Percentiles rank a stretch among this genome's conserved stretches.
Evolutionary conservation across 2,329 filamentous ascomycete species (phyloP).

Genomic region (Fusarium begoniae): DNA sequence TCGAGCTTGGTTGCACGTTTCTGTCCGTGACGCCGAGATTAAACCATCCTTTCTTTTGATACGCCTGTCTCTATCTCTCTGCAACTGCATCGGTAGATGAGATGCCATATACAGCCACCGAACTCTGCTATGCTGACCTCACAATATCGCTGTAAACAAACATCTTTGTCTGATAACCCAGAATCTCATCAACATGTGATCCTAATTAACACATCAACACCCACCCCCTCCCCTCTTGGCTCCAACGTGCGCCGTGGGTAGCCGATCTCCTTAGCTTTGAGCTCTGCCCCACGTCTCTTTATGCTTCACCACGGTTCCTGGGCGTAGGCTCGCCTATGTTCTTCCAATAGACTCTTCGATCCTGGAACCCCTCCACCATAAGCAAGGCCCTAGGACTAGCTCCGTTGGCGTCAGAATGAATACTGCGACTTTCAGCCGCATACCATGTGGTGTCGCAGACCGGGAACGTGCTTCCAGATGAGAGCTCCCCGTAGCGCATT

Average conservation of each 20-base stretch:
- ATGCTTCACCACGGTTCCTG: conserved; percentile 23
- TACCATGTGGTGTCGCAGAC: conserved; percentile 26
- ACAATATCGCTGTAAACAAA: conserved; percentile 20
- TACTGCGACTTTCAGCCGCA: conserved; percentile 30
- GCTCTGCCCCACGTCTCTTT: conserved; percentile 13
- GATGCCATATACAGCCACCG: conserved; percentile 12
- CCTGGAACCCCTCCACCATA: not conserved
- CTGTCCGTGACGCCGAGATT: conserved; percentile 12
- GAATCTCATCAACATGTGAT: conserved; percentile 27
- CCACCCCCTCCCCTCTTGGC: not conserved
- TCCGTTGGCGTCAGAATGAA: not conserved
- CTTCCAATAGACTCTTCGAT: conserved; percentile 25
- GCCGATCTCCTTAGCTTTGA: conserved; percentile 31
- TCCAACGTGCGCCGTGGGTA: conserved; percentile 36
- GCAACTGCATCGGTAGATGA: not conserved
- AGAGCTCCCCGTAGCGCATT: conserved; percentile 13
- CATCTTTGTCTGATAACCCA: conserved; percentile 23
- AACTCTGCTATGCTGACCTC: conserved; percentile 11
- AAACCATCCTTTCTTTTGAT: conserved; percentile 28
- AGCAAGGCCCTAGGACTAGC: conserved; percentile 16
- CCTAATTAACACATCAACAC: conserved; percentile 23
- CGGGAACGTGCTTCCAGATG: conserved; percentile 19
- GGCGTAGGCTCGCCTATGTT: conserved; percentile 25
- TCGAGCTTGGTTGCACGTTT: conserved; percentile 6
- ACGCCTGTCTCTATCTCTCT: conserved; percentile 22